A percentile compares a stretch with the other conserved stretches of the same genome.
phyloP scores from a whole-genome alignment of 805 yeast species.

The Candida hungchunana region DNA sequence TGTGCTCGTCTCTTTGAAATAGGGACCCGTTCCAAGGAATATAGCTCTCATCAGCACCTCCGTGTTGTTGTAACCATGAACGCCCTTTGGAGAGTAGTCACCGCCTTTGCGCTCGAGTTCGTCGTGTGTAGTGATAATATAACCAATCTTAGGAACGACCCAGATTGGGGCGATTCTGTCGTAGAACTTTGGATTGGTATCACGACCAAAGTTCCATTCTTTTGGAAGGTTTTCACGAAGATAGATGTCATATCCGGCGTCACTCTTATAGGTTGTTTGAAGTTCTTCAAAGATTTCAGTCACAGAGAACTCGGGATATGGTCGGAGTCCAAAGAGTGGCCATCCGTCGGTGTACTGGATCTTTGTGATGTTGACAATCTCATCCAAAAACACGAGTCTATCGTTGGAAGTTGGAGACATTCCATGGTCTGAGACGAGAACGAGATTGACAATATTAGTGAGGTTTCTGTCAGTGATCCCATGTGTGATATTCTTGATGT shows the following conservation, averaged over 20 bases:
- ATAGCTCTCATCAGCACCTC: conserved; percentile 80
- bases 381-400: conserved; percentile 68
- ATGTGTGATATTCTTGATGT: conserved; percentile 45
- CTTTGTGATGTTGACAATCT: conserved; percentile 47
- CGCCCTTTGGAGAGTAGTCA: conserved; percentile 42
- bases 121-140: conserved; percentile 59
- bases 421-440: conserved; percentile 88
- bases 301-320: conserved; percentile 36
- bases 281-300: conserved; percentile 47
- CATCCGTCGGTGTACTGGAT: conserved; percentile 73
- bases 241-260: conserved; percentile 43
- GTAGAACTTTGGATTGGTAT: conserved; percentile 31
- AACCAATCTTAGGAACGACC: conserved; percentile 82
- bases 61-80: conserved; percentile 80
- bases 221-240: conserved; percentile 49
- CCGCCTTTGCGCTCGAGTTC: conserved; percentile 39
- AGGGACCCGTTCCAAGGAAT: conserved; percentile 80
- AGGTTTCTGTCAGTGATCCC: conserved; percentile 54
- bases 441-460: conserved; percentile 60
- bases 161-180: conserved; percentile 80
- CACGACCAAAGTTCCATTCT: conserved; percentile 31
- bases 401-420: conserved; percentile 83
- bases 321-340: conserved; percentile 81
- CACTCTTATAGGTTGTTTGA: conserved; percentile 25
- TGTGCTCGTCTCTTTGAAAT: conserved; percentile 37